These are phyloP conservation scores for Chalciporus pseudorubinellus DNA, from an alignment of 768 basidiomycete species.

Conservation along the genomic window DNA sequence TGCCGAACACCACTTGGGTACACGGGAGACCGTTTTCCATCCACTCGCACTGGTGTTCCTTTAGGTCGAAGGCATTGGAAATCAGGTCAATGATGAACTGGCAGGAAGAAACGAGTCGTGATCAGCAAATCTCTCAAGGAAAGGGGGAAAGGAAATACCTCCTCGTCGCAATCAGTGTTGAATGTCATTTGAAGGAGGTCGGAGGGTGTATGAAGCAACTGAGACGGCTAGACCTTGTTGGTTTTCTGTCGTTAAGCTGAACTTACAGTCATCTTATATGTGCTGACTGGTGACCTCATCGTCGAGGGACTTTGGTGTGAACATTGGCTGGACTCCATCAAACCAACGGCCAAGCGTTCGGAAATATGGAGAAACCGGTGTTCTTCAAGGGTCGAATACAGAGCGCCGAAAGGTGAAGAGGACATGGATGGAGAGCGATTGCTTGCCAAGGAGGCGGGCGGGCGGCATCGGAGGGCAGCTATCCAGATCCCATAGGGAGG, in stretches of 20 bases:
- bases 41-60: slow-evolving; percentile 14
- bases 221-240: neutral
- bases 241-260: neutral
- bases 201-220: neutral
- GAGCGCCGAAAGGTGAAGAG: neutral
- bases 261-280: slow-evolving; percentile 10
- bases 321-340: slow-evolving; percentile 17
- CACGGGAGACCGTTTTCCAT: slow-evolving; percentile 7
- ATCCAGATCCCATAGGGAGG: neutral
- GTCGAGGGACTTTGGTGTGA: no score
- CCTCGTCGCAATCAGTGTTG: slow-evolving; percentile 10
- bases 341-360: slow-evolving; percentile 16
- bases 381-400: neutral
- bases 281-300: neutral
- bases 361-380: neutral
- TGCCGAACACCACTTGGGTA: slow-evolving; percentile 6
- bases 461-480: neutral
- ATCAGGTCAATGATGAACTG: slow-evolving; percentile 15
- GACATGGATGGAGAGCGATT: neutral
- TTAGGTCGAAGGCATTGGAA: neutral
- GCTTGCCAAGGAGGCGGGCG: neutral
- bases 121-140: neutral
- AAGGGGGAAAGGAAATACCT: slow-evolving; percentile 6
- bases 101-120: neutral
- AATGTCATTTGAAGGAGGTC: slow-evolving; percentile 1